Base-by-base conservation (phyloP, 176 grass and related monocot species). In the Lolium perenne region DNA sequence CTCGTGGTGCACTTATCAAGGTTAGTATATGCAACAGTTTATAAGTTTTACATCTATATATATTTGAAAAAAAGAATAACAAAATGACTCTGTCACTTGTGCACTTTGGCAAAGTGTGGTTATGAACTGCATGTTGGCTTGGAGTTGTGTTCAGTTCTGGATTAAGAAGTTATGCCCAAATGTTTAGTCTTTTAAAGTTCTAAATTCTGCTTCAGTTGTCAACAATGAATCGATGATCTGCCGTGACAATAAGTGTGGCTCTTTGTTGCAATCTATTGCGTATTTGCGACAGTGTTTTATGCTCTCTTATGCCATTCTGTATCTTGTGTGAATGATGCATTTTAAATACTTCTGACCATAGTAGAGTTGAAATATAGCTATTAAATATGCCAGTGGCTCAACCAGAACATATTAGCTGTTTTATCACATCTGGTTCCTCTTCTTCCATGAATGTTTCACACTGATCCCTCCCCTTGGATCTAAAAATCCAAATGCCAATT, bases 1-100 rank as follows among this genome's bases (percentile, higher is more conserved):
- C 93, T 78, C 83, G 93, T 65, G 95, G 93, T 57, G 95, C 93
- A 47, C 84, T 98, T 67, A 94, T 95, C 43, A 98, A 98, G 95
- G 95, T 98, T 87, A 43, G 68, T 86, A 56, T 64, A 6, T 77
- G 5, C 23, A 46, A 26, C 48, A 18, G 56, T 23, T 66, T 35
- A 60, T 61, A 59, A 54, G n/a, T 35, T 35, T 32, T 79, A 18
- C 1, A 6, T 35, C 21, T 62, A 48, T 40, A 50, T 21, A 40
- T 86, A 35, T 54, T 43, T 55, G 47, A 66, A 54, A 63, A 41
- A 3, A 9, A 26, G 8, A 45, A 20, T 35, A 35, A 3, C 7
- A 68, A 71, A 10, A 35, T 67, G 51, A 60, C 49, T 48, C 8
- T 22, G 47, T 59, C 35, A 73, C 16, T 6, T 71, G 65, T 65